Evolutionary conservation across 208 protist genomes (phyloP), one percentile per base, ranked within the genome.

Genomic region (Willaertia magna): DNA sequence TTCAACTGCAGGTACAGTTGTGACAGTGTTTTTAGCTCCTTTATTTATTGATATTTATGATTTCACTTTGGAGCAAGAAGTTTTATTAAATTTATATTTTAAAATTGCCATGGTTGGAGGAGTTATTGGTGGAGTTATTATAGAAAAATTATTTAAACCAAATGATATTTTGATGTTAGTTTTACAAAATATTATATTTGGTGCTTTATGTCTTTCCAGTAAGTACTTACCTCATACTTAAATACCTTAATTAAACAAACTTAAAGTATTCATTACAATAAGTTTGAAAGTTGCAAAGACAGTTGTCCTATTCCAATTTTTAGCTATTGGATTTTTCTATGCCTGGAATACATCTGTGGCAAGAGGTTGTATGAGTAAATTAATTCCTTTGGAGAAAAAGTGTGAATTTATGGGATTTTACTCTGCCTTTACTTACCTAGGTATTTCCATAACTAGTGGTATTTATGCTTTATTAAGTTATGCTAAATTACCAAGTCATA

Each of bases 41-140:
- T n/a, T 76, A 18, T 76, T 76, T 44, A 76, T 76, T 44, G 67
- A 76, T 44, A 76, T 76, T 76, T 76, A 76, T 44, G 11, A 76
- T 14, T 76, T 76, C 16, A 20, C 14, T 6, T 44, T 76, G 4
- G n/a, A 40, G 44, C 67, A 76, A 22, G 67, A 76, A 44, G 67
- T 76, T 2, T 14, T 44, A 76, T 44, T 76, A 14, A 76, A 76
- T 18, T 43, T 76, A 9, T 76, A 76, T 22, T 76, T 76, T 44
- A 76, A 76, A 22, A 20, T 76, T 76, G 67, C 67, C 7, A 76
- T 76, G 67, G 39, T 76, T 44, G 67, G n/a, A n/a, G 67, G 67
- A 20, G 39, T 76, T 42, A 76, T 76, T 76, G 67, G n/a, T 26
- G 67, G 67, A 34, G 39, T 76, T 44, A 44, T 76, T 40, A 44